phyloP scores from a whole-genome alignment of 202 grass and related monocot genomes.

The Hordeum pubiflorum region DNA sequence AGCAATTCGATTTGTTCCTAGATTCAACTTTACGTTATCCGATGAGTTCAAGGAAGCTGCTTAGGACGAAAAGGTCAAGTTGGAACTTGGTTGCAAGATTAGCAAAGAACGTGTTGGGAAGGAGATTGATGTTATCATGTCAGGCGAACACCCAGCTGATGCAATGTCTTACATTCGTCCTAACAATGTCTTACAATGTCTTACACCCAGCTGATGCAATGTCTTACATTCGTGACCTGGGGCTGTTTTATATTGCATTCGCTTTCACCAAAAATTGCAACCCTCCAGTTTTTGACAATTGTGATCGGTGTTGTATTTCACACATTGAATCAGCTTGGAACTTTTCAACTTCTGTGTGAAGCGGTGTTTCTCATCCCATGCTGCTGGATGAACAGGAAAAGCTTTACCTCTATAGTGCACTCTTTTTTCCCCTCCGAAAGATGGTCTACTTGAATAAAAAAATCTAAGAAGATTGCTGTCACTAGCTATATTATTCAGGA shows the following conservation, averaged over 20 bases:
- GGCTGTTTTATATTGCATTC: conserved; percentile 66
- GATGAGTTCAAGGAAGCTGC: conserved; percentile 68
- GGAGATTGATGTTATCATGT: conserved; percentile 89
- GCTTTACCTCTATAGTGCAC: too few species aligned
- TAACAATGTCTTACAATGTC: too few species aligned
- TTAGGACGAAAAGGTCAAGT: conserved; percentile 63
- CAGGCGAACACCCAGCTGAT: conserved; percentile 52
- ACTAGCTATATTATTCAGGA: not conserved
- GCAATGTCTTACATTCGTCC: too few species aligned
- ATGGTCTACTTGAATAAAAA: too few species aligned
- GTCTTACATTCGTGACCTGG: conserved; percentile 55
- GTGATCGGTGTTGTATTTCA: conserved; percentile 46
- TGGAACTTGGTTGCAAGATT: conserved; percentile 71
- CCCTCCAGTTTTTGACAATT: conserved; percentile 42
- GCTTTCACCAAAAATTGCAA: conserved; percentile 42
- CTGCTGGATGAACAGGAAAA: not conserved
- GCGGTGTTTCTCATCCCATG: conserved; percentile 18
- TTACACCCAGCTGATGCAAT: too few species aligned
- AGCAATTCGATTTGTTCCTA: conserved; percentile 33
- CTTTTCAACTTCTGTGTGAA: conserved; percentile 48
- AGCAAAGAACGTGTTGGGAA: conserved; percentile 83
- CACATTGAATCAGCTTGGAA: conserved; percentile 72
- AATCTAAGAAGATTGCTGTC: not conserved
- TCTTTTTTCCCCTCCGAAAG: too few species aligned
- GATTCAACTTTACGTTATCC: conserved; percentile 75